phyloP scores from a whole-genome alignment of 2,329 filamentous ascomycete genomes.

The Ascochyta lentis region DNA sequence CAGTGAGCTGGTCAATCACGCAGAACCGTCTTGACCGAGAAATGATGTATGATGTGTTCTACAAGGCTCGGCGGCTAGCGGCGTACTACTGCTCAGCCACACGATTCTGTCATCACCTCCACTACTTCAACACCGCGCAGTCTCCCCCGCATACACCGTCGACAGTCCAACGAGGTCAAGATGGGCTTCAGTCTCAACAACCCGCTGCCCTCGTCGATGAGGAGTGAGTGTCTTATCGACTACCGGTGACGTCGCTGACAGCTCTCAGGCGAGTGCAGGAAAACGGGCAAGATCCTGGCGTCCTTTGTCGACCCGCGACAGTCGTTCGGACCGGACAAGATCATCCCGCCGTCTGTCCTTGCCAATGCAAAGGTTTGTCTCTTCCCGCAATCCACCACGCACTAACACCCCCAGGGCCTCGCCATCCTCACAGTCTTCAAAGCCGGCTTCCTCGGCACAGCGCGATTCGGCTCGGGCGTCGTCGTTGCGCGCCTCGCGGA shows the following conservation, averaged over 20 bases:
- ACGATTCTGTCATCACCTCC: constrained; percentile 12
- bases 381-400: constrained; percentile 2
- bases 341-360: constrained; percentile 90
- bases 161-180: constrained; percentile 4
- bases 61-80: constrained; percentile 15
- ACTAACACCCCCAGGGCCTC: constrained; percentile 64
- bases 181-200: constrained; percentile 61
- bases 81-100: constrained; percentile 13
- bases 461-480: constrained; percentile 80
- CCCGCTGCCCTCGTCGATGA: constrained; percentile 60
- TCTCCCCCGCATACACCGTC: constrained; percentile 4
- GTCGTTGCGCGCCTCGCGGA: constrained; percentile 81
- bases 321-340: constrained; percentile 93
- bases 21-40: no score
- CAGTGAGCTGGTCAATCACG: no score
- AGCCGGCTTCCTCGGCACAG: constrained; percentile 83
- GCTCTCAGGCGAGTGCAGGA: constrained; percentile 87
- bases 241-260: constrained; percentile 45
- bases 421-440: constrained; percentile 87
- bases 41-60: no score
- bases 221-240: constrained; percentile 51
- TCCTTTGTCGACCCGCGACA: constrained; percentile 95
- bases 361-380: constrained; percentile 81
- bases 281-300: constrained; percentile 92
- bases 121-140: not conserved